Evolutionary conservation across 768 basidiomycete genomes (phyloP).

Genomic region (Boletellus ananas): DNA sequence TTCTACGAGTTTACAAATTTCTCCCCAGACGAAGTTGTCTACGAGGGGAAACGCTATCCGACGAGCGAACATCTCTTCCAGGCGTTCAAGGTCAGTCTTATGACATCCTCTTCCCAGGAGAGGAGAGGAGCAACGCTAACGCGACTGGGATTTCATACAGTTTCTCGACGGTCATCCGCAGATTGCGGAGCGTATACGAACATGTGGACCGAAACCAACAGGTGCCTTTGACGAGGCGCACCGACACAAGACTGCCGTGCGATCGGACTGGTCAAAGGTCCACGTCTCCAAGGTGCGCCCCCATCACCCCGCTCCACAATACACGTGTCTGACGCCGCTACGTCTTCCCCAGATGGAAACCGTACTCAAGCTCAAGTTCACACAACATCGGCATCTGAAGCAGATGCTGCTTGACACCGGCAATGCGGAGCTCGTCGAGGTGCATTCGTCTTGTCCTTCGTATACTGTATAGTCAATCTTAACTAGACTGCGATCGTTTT

Average conservation of each 20-base stretch:
- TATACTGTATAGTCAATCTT: neutral
- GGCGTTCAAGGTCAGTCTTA: conserved; percentile 57
- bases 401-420: conserved; percentile 63
- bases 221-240: conserved; percentile 65
- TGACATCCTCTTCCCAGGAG: neutral
- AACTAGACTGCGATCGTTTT: neutral
- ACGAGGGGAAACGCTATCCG: conserved; percentile 61
- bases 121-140: conserved; percentile 1
- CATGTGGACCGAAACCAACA: conserved; percentile 56
- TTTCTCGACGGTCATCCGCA: conserved; percentile 58
- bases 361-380: conserved; percentile 62
- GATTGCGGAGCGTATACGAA: conserved; percentile 68
- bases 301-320: neutral
- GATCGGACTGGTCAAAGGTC: conserved; percentile 64
- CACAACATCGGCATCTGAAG: conserved; percentile 57
- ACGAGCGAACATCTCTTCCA: conserved; percentile 79
- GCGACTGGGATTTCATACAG: conserved; percentile 27
- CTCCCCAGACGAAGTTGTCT: conserved; percentile 62
- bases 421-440: conserved; percentile 65
- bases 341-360: conserved; percentile 53
- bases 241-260: conserved; percentile 57
- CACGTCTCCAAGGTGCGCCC: conserved; percentile 54
- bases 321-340: neutral
- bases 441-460: conserved; percentile 22
- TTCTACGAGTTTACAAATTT: conserved; percentile 75